Evolutionary conservation across 2,329 filamentous ascomycete species (phyloP), one percentile per base, ranked within the genome.

Genomic region (Epichloe aotearoae): DNA sequence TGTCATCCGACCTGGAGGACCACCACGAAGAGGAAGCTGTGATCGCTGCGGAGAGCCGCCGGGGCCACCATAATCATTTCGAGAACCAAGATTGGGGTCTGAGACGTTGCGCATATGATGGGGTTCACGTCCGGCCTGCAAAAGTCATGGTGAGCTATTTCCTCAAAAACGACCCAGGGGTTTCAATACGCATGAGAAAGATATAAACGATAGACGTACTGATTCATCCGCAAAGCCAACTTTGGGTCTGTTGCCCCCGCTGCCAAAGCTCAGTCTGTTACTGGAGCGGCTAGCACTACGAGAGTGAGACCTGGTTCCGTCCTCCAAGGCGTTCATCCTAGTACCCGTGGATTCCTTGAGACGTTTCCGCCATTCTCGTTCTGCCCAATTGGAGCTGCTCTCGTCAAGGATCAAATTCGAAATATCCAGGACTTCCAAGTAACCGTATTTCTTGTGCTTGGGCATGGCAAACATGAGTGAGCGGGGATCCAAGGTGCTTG

Each of bases 391-490:
- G 19, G 78, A 70, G 64, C 85, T 95, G 19, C 86, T 87, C 3
- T 88, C 78, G 3, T 84, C 83, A 55, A 86, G 76, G 54, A 98
- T 89, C 41, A 97, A 71, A 49, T 77, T 77, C 4, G 84, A 82
- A 15, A 97, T 87, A 62, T 98, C 93, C 51, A 90, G 69, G 37
- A 89, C 82, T 61, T 97, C 93, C 26, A 98, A 70, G 61, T 97
- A 97, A 0, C 91, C 90, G 61, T 95, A 95, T 56, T 86, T 79
- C 49, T 83, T 82, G 58, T 93, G 82, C 59, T 86, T 88, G 0
- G 93, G 91, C 83, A 98, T 94, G 5, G 90, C 93, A 66, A 97
- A 98, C 93, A 98, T 98, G 56, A 98, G 75, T 51, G 93, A 95
- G 44, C 88, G 81, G 4, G 86, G 75, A 66, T 97, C 90, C 43